Evolutionary conservation across 1,284 basidiomycete genomes (phyloP), one percentile per base, ranked within the genome.

Genomic region (Moesziomyces globuligerus): DNA sequence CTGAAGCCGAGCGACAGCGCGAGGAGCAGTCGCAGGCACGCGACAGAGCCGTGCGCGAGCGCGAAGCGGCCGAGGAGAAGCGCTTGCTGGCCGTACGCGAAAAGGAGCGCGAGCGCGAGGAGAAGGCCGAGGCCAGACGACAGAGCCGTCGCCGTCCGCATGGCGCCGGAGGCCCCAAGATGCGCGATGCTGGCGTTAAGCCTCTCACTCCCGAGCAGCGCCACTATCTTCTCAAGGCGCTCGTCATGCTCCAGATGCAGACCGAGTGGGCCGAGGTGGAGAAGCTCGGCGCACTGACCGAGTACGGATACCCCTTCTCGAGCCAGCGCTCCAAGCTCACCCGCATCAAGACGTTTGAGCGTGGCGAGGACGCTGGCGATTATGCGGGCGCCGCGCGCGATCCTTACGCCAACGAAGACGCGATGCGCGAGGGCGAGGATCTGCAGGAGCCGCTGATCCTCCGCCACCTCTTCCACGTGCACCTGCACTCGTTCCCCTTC

Each of bases 381-480:
- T 73, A 75, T 37, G 70, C 57, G 23, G 57, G 64, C n/a, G 60
- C 54, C 9, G 76, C 74, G 11, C 69, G 66, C 40, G 76, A 78
- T 36, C 74, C 74, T 2, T 78, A 78, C 36, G 68, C 72, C 36
- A 69, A 64, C 43, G 75, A 77, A n/a, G 74, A 72, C 39, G 52
- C 43, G 3, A 68, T 70, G 70, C 65, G 74, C 7, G 69, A 67
- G 48, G 43, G 51, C 3, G 75, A 76, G 29, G 52, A 76, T 13
- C 49, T 79, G 20, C 65, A 73, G 26, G 76, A 81, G 39, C 79
- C 78, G 15, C 51, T 80, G 21, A 52, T 81, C 24, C 53, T 76
- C n/a, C 74, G 80, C 15, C 80, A 81, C 28, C 61, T 81, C 68
- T 81, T 78, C 69, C 80, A 81, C 25, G 66, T 75, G 11, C 77